These are phyloP conservation scores for Asclepias syriaca DNA, from an alignment of 257 asterid genomes.

Conservation along the genomic window DNA sequence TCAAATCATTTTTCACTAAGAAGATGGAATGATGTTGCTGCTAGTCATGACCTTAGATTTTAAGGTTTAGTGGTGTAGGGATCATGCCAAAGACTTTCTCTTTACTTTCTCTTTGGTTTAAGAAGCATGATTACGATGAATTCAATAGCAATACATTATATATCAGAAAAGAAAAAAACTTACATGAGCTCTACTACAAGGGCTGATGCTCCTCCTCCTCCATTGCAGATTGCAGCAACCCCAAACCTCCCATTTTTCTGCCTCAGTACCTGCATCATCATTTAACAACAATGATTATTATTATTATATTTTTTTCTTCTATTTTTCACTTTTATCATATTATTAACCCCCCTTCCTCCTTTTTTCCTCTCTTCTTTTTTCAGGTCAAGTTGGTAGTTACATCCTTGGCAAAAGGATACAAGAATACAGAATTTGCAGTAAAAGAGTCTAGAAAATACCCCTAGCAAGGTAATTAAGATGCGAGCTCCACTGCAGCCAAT, in stretches of 20 bases:
- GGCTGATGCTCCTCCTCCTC: constrained; percentile 98
- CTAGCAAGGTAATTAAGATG: constrained; percentile 79
- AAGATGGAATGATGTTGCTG: background rate
- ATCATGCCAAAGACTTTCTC: background rate
- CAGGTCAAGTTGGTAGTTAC: background rate
- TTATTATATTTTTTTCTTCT: background rate
- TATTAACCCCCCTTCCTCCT: background rate
- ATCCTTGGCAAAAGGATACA: background rate
- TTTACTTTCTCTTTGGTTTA: background rate
- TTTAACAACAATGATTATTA: background rate
- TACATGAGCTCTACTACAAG: constrained; percentile 68
- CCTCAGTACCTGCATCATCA: constrained; percentile 58
- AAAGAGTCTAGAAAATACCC: constrained; percentile 41
- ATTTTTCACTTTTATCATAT: background rate
- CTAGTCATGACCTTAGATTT: background rate
- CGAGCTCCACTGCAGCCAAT: constrained; percentile 97
- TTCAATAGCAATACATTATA: background rate
- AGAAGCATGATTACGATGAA: background rate
- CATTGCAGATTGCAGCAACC: constrained; percentile 89
- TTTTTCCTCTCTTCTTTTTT: too few relatives aligned
- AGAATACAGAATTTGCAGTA: background rate
- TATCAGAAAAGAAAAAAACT: constrained; percentile 5
- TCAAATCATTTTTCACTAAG: too few relatives aligned
- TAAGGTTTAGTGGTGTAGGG: background rate
- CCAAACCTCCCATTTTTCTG: constrained; percentile 67